phyloP scores from a whole-genome alignment of 192 early-diverging fungal genomes.

The Chytriomyces confervae region DNA sequence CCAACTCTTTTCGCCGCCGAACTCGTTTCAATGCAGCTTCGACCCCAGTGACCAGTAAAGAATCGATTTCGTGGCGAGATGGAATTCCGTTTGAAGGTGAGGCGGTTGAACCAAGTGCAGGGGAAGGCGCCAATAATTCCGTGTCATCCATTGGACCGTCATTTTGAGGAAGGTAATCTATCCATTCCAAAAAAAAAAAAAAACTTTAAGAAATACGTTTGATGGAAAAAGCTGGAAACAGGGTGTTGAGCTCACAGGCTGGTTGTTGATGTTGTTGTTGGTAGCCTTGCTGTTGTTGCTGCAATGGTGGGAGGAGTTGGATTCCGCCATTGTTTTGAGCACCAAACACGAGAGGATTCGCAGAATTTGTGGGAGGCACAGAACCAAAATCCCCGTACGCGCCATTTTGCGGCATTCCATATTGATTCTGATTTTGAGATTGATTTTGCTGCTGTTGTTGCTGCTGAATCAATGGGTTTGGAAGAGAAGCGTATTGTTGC shows the following conservation, averaged over 20 bases:
- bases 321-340: constrained; percentile 2
- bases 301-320: constrained; percentile 2
- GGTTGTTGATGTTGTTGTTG: neutral
- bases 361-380: neutral
- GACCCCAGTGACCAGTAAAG: constrained; percentile 28
- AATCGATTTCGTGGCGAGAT: constrained; percentile 13
- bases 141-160: neutral
- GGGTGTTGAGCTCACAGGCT: neutral
- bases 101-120: too few relatives aligned
- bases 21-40: constrained; percentile 39
- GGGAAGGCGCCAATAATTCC: too few relatives aligned
- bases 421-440: neutral
- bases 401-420: neutral
- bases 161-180: constrained; percentile 14
- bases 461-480: neutral
- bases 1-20: neutral
- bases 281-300: neutral
- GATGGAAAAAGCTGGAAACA: neutral
- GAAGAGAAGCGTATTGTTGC: constrained; percentile 22
- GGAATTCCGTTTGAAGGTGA: too few relatives aligned
- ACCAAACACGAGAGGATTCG: neutral
- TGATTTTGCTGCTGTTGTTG: constrained; percentile 3
- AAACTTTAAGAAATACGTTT: neutral
- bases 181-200: neutral
- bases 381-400: neutral